phyloP scores from a whole-genome alignment of 148 eudicot species.

The Vaccinium macrocarpon region DNA sequence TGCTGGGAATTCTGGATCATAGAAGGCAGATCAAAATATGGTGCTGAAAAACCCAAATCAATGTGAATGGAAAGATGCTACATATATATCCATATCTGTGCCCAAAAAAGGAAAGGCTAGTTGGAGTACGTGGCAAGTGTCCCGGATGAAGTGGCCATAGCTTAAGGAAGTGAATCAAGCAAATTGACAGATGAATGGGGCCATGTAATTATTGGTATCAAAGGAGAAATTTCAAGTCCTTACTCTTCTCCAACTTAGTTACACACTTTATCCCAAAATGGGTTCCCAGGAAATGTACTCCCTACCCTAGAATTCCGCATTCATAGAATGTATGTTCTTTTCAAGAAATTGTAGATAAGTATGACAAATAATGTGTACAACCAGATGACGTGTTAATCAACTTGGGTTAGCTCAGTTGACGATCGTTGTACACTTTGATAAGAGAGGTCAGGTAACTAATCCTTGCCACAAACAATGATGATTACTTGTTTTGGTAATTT shows the following conservation, averaged over 20 bases:
- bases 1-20: too few species aligned
- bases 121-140: not conserved
- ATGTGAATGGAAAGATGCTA: too few species aligned
- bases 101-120: not conserved
- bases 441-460: not conserved
- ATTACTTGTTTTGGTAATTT: too few species aligned
- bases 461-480: too few species aligned
- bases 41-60: too few species aligned
- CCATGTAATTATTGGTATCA: slow-evolving; percentile 17
- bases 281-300: not conserved
- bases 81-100: too few species aligned
- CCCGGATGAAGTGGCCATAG: slow-evolving; percentile 19
- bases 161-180: slow-evolving; percentile 20
- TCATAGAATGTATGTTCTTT: not conserved
- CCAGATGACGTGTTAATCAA: not conserved
- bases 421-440: not conserved
- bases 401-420: not conserved
- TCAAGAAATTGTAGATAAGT: not conserved
- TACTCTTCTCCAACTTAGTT: slow-evolving; percentile 13
- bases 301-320: slow-evolving; percentile 10
- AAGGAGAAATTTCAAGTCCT: slow-evolving; percentile 19
- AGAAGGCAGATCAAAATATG: too few species aligned
- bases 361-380: not conserved
- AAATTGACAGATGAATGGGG: slow-evolving; percentile 16
- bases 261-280: slow-evolving; percentile 15